Evolutionary conservation across 1,284 basidiomycete species (phyloP).

Genomic region (Cystobasidium slooffiae): DNA sequence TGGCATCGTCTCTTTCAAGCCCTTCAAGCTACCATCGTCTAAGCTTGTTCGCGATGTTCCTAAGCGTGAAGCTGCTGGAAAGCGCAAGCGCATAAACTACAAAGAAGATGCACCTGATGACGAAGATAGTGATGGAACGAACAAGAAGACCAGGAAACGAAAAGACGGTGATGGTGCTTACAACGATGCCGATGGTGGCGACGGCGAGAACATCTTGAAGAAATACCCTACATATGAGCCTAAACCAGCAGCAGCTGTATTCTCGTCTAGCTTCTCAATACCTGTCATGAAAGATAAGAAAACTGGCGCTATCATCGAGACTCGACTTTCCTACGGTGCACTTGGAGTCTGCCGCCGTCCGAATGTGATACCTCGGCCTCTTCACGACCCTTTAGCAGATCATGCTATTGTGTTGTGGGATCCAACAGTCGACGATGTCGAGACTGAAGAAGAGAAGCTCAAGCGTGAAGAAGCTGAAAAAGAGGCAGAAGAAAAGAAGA

Average conservation of each 20-base stretch:
- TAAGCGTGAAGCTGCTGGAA: conserved; percentile 29
- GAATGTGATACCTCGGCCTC: conserved; percentile 82
- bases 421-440: conserved; percentile 89
- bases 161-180: conserved; percentile 47
- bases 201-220: conserved; percentile 57
- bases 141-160: conserved; percentile 32
- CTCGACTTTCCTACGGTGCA: conserved; percentile 71
- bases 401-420: conserved; percentile 98
- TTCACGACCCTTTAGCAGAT: conserved; percentile 96
- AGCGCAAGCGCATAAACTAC: conserved; percentile 39
- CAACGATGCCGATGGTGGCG: conserved; percentile 61
- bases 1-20: conserved; percentile 46
- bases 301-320: conserved; percentile 72
- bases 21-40: conserved; percentile 44
- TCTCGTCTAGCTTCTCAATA: conserved; percentile 70
- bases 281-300: conserved; percentile 79
- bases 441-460: conserved; percentile 63
- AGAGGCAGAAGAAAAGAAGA: conserved; percentile 69
- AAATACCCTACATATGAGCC: conserved; percentile 80
- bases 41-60: conserved; percentile 41
- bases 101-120: conserved; percentile 32
- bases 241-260: conserved; percentile 72
- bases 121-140: conserved; percentile 37
- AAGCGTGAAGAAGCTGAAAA: conserved; percentile 65
- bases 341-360: conserved; percentile 84